Conservation (phyloP, 2,329 filamentous ascomycete species). For the Hypoxylon sp. region DNA sequence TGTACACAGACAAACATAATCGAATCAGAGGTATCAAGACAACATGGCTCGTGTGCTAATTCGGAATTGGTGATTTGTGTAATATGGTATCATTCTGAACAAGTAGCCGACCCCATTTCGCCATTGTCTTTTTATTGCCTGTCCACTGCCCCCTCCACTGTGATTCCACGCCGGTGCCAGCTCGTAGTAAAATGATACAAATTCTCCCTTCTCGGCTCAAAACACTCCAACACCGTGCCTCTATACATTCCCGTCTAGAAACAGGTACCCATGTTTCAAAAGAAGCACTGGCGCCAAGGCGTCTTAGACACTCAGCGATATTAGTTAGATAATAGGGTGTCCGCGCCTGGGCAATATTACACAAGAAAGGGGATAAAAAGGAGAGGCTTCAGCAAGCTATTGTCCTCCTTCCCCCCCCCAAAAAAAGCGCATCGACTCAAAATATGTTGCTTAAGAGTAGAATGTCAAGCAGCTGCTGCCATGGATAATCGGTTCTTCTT, state of each 20-base stretch:
- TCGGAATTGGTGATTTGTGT: neutral
- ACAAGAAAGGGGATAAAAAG: slow-evolving; percentile 8
- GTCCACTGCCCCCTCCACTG: neutral
- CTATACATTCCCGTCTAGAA: slow-evolving; percentile 14
- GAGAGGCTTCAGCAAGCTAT: neutral
- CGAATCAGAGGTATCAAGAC: neutral
- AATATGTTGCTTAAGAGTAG: neutral
- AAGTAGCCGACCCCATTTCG: slow-evolving; percentile 19
- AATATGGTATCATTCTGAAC: slow-evolving; percentile 41
- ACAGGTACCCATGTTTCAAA: slow-evolving; percentile 1
- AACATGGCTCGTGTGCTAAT: neutral
- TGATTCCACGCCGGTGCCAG: slow-evolving; percentile 8
- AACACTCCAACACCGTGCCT: neutral
- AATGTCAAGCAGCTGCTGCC: slow-evolving; percentile 51
- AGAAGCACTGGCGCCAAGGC: slow-evolving; percentile 1
- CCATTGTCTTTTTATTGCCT: slow-evolving; percentile 23
- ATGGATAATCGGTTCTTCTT: slow-evolving; percentile 64
- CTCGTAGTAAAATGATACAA: slow-evolving; percentile 13
- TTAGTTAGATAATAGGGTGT: slow-evolving; percentile 18
- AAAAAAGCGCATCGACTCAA: slow-evolving; percentile 8
- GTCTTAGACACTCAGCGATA: slow-evolving; percentile 19
- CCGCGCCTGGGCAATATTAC: slow-evolving; percentile 7
- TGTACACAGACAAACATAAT: neutral
- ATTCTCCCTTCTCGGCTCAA: slow-evolving; percentile 1
- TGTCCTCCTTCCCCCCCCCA: too few species aligned